Percentiles rank a stretch among this genome's conserved stretches.
Conservation (phyloP, 768 basidiomycete genomes). For the Tephrocybe sp. region DNA sequence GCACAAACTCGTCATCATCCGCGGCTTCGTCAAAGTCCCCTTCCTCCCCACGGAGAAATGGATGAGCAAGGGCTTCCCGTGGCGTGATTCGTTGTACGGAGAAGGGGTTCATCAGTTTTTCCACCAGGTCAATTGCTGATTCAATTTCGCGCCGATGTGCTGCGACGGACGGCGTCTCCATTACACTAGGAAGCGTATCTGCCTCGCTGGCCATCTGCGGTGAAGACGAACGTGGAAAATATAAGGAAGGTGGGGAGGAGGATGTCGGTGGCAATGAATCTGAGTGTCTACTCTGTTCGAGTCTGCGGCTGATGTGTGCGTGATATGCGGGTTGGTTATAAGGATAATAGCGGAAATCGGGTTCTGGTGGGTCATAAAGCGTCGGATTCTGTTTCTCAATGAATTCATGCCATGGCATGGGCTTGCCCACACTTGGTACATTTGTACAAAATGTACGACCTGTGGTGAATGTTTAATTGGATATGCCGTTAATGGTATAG, state of each 20-base stretch:
- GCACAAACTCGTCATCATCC: constrained; percentile 66
- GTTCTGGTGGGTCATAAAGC: constrained; percentile 48
- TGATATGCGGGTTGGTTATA: constrained; percentile 34
- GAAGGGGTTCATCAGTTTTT: constrained; percentile 71
- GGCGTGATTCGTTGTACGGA: constrained; percentile 78
- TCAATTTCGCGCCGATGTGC: constrained; percentile 57
- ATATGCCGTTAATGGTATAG: not conserved
- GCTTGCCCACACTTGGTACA: constrained; percentile 71
- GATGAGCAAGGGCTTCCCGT: constrained; percentile 69
- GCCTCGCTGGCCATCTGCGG: constrained; percentile 10
- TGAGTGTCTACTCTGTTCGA: constrained; percentile 17
- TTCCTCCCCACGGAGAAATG: constrained; percentile 55
- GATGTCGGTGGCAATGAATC: constrained; percentile 31
- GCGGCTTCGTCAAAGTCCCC: constrained; percentile 30
- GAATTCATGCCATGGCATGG: constrained; percentile 69
- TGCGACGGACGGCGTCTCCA: constrained; percentile 22
- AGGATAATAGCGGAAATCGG: constrained; percentile 55
- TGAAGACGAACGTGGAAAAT: constrained; percentile 16
- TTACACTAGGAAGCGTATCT: not conserved
- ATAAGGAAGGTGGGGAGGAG: constrained; percentile 21
- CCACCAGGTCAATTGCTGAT: constrained; percentile 72
- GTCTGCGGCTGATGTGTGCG: constrained; percentile 19
- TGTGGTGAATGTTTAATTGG: constrained; percentile 26
- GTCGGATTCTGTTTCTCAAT: constrained; percentile 77
- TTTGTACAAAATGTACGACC: constrained; percentile 92